phyloP scores from a whole-genome alignment of 2,329 filamentous ascomycete genomes.

The Exophiala phaeomuriformis region DNA sequence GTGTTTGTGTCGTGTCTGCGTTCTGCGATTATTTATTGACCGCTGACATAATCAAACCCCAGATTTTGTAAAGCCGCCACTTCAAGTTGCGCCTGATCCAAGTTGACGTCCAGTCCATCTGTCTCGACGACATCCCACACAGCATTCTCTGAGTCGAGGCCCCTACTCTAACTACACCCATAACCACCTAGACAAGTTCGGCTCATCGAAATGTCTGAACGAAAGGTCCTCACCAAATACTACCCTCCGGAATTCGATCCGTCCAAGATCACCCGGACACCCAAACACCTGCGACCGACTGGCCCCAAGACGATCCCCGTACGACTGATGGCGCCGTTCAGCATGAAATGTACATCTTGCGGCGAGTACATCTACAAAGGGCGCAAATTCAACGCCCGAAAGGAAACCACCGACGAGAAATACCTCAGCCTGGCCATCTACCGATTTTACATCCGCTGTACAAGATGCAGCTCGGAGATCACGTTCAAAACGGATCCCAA shows the following conservation, averaged over 20 bases:
- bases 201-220: slow-evolving; percentile 63
- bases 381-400: slow-evolving; percentile 89
- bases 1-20: too few relatives aligned
- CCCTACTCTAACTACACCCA: neutral
- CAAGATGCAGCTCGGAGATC: slow-evolving; percentile 76
- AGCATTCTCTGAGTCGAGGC: too few relatives aligned
- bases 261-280: slow-evolving; percentile 63
- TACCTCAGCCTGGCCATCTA: slow-evolving; percentile 85
- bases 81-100: too few relatives aligned
- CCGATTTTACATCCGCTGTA: slow-evolving; percentile 86
- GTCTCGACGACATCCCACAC: too few relatives aligned
- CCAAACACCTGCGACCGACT: slow-evolving; percentile 48
- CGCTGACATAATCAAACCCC: too few relatives aligned
- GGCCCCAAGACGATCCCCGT: slow-evolving; percentile 81
- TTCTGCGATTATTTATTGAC: too few relatives aligned
- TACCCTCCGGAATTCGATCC: slow-evolving; percentile 79
- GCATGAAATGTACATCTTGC: slow-evolving; percentile 63
- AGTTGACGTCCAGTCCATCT: too few relatives aligned
- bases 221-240: slow-evolving; percentile 66
- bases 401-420: slow-evolving; percentile 83
- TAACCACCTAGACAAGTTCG: neutral
- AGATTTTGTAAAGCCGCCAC: too few relatives aligned
- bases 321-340: slow-evolving; percentile 82
- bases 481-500: slow-evolving; percentile 93
- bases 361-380: slow-evolving; percentile 87